Evolutionary conservation across 805 yeast genomes (phyloP), one percentile per base, ranked within the genome.

Genomic region (Alloascoidea hylecoeti): DNA sequence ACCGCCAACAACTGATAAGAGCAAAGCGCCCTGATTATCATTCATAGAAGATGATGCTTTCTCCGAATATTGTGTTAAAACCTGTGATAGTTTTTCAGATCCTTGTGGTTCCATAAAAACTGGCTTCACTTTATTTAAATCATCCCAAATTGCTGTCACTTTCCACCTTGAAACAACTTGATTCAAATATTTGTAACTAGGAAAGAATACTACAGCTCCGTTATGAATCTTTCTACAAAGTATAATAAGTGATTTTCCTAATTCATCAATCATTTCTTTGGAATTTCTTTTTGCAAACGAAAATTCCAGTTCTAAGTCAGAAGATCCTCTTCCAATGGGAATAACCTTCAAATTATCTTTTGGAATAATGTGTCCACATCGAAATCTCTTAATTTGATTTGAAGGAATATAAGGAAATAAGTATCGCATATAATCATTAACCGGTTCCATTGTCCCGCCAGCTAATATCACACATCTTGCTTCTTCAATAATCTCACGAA

Each of bases 381-480:
- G 64, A 49, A 83, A 80, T 18, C 60, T 63, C 17, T 63, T 56
- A 5, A 82, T 64, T 34, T 66, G 46, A 0, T 54, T 49, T 0
- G 48, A 39, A 0, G 56, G 44, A 2, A 79, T 39, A 34, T 70
- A 66, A 0, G 94, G 94, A 37, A 83, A 72, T 28, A 86, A 56
- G 44, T 66, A 71, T n/a, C 72, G 61, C 4, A 68, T 56, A 51
- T 76, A 81, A 45, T 88, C 95, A n/a, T 63, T 50, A 23, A 76
- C 63, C 0, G 96, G 96, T 50, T 82, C 89, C 95, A 86, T 84
- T 0, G 97, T 88, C 12, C 97, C 97, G 27, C 97, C 97, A 2
- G 95, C 92, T 2, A 88, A 52, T 2, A 89, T 61, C 0, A 88
- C 79, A 53, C 88, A 78, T 44, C 66, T 66, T 0, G 85, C 65